phyloP scores from a whole-genome alignment of 2,329 filamentous ascomycete species.

The Aureobasidium pullulans region DNA sequence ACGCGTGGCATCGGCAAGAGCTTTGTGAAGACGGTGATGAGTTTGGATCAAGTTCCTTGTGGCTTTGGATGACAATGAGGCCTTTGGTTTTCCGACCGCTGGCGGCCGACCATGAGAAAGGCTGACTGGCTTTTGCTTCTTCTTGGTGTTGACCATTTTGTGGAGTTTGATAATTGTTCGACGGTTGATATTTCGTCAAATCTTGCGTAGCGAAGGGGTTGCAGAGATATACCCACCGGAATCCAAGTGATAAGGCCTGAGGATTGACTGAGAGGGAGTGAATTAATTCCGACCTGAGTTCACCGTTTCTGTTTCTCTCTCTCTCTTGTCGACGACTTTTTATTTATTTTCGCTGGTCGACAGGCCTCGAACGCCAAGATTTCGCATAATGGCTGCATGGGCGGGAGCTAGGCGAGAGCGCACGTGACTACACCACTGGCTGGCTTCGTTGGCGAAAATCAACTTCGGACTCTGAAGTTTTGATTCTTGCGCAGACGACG shows the following conservation, averaged over 20 bases:
- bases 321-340: too few relatives aligned
- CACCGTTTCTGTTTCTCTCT: too few relatives aligned
- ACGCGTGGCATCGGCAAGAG: conserved; percentile 44
- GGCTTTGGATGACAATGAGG: conserved; percentile 47
- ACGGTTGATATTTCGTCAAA: too few relatives aligned
- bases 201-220: too few relatives aligned
- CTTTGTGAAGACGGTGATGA: conserved; percentile 54
- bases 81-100: conserved; percentile 29
- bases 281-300: too few relatives aligned
- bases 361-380: too few relatives aligned
- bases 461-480: background rate
- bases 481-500: conserved; percentile 17
- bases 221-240: too few relatives aligned
- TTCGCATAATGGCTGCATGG: background rate
- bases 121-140: conserved; percentile 28
- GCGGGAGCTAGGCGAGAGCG: background rate
- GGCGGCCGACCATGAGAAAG: conserved; percentile 42
- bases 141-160: conserved; percentile 13
- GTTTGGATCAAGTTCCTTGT: conserved; percentile 52
- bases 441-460: background rate
- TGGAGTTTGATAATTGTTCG: background rate
- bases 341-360: too few relatives aligned
- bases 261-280: too few relatives aligned
- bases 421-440: background rate
- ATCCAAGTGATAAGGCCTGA: too few relatives aligned